Percentiles rank a stretch among this genome's conserved stretches.
These are phyloP conservation scores for Westerdykella sp. DNA, from an alignment of 2,329 filamentous ascomycete species.

Conservation along the genomic window DNA sequence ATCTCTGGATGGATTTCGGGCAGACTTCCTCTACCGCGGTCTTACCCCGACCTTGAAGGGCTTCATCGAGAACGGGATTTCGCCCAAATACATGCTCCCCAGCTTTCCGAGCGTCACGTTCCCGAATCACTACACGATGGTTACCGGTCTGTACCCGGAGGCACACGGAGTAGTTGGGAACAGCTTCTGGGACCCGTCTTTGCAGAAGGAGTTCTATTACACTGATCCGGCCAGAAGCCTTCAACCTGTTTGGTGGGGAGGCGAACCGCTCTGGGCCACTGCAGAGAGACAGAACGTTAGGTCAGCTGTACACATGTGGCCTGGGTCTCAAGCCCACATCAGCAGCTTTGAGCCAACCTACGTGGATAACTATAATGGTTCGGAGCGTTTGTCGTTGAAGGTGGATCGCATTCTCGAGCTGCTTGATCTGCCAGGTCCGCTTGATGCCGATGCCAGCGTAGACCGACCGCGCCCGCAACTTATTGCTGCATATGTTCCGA, in stretches of 20 bases:
- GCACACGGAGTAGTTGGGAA: conserved; percentile 91
- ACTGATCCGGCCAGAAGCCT: conserved; percentile 70
- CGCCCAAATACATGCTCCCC: conserved; percentile 85
- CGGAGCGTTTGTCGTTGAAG: conserved; percentile 68
- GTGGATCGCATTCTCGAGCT: conserved; percentile 73
- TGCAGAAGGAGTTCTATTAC: conserved; percentile 79
- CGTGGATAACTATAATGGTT: conserved; percentile 76
- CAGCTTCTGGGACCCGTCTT: conserved; percentile 79
- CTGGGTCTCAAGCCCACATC: conserved; percentile 85
- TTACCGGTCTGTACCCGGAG: conserved; percentile 87
- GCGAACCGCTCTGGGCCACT: conserved; percentile 89
- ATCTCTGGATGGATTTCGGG: conserved; percentile 91
- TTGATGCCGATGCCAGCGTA: conserved; percentile 48
- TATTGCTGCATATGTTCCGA: conserved; percentile 89
- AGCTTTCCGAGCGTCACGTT: conserved; percentile 97
- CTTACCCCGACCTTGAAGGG: conserved; percentile 76
- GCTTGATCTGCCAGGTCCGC: conserved; percentile 72
- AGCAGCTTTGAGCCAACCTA: conserved; percentile 67
- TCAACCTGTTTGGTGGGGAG: conserved; percentile 88
- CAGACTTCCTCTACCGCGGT: conserved; percentile 79
- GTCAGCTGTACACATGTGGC: conserved; percentile 96
- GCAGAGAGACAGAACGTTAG: conserved; percentile 75
- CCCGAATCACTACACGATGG: conserved; percentile 86
- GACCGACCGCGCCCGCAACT: conserved; percentile 68
- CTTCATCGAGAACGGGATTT: conserved; percentile 77